phyloP scores from a whole-genome alignment of 257 asterid species.

The Ilex aquifolium region DNA sequence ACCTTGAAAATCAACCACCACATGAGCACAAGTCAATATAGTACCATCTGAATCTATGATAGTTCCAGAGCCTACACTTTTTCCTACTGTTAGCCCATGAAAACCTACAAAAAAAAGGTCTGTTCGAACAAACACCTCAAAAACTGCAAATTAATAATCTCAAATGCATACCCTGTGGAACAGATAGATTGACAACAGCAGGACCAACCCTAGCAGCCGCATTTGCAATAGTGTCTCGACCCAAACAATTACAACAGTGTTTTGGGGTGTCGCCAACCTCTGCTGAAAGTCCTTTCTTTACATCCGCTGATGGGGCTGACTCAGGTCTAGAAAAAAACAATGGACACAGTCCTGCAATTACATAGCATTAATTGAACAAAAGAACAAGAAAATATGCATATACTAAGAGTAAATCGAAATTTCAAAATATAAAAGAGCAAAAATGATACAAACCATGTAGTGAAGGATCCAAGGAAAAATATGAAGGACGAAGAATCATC shows the following conservation, averaged over 20 bases:
- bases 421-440: background rate
- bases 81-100: constrained; percentile 47
- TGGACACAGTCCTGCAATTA: constrained; percentile 45
- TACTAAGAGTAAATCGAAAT: background rate
- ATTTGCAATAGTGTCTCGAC: constrained; percentile 75
- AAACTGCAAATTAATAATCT: background rate
- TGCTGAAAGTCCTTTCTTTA: constrained; percentile 28
- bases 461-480: constrained; percentile 23
- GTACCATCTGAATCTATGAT: constrained; percentile 80
- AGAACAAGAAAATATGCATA: background rate
- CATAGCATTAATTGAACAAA: constrained; percentile 11
- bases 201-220: constrained; percentile 83
- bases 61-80: constrained; percentile 79
- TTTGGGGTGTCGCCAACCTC: constrained; percentile 29
- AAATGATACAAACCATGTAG: constrained; percentile 34
- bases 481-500: constrained; percentile 15
- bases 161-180: constrained; percentile 41
- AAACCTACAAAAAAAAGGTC: constrained; percentile 35
- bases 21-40: constrained; percentile 90
- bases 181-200: constrained; percentile 83
- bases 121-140: background rate
- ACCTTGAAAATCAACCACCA: constrained; percentile 58
- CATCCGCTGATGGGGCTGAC: constrained; percentile 26
- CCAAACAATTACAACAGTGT: constrained; percentile 64
- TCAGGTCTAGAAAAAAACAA: constrained; percentile 32